These are phyloP conservation scores for Narthecium ossifragum DNA, from an alignment of 106 monocot genomes.

Conservation along the genomic window DNA sequence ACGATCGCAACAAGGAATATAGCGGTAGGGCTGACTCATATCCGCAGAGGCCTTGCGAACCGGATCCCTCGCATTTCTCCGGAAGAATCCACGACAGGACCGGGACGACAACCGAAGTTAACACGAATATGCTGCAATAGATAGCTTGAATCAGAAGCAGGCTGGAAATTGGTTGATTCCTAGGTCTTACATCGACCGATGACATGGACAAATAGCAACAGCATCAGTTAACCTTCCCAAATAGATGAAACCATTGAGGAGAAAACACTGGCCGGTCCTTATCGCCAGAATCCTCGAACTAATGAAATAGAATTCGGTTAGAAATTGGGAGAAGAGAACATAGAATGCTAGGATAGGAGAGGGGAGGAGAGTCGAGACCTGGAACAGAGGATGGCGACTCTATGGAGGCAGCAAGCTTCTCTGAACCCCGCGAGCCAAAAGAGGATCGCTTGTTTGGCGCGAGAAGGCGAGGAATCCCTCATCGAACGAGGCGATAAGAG, in stretches of 20 bases:
- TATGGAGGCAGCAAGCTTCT: constrained; percentile 83
- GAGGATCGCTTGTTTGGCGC: no score
- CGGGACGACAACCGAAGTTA: constrained; percentile 71
- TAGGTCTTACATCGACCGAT: background rate
- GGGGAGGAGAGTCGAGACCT: constrained; percentile 19
- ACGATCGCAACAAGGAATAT: constrained; percentile 59
- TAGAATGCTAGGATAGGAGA: background rate
- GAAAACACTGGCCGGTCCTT: constrained; percentile 88
- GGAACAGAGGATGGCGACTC: constrained; percentile 58
- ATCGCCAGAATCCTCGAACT: constrained; percentile 70
- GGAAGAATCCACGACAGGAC: constrained; percentile 82
- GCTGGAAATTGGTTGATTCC: background rate
- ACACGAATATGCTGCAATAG: constrained; percentile 61
- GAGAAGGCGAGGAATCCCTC: no score
- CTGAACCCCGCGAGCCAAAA: constrained; percentile 91
- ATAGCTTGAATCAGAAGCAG: background rate
- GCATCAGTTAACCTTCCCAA: constrained; percentile 99
- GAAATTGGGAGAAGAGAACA: background rate
- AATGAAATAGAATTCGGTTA: constrained; percentile 7
- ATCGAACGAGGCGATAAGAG: no score
- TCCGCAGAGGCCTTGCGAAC: constrained; percentile 28
- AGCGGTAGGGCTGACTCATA: constrained; percentile 24
- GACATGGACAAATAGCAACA: background rate
- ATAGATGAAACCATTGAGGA: constrained; percentile 90
- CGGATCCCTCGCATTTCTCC: constrained; percentile 31